Conservation (phyloP, 1,284 basidiomycete genomes). For the Volvariella volvacea region DNA sequence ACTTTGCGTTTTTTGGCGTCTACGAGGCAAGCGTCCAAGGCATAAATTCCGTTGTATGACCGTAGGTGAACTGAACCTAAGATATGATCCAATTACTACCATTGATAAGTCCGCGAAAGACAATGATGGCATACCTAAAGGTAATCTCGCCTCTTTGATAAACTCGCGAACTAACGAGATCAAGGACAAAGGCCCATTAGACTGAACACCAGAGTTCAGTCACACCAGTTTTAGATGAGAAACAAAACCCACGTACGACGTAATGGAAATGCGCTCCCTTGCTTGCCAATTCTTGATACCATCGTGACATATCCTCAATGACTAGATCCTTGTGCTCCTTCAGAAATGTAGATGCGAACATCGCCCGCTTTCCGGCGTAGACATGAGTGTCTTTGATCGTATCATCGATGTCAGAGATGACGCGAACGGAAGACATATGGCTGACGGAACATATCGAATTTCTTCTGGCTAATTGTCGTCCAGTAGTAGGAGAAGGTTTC, state of each 20-base stretch:
- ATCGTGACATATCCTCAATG: constrained; percentile 82
- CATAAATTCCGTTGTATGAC: constrained; percentile 79
- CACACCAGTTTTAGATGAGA: constrained; percentile 11
- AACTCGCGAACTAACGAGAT: constrained; percentile 77
- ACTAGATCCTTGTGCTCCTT: constrained; percentile 70
- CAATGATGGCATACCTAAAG: constrained; percentile 40
- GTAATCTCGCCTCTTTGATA: constrained; percentile 61
- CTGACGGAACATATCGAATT: too few species aligned
- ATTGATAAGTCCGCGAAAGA: neutral
- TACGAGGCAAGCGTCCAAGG: constrained; percentile 69
- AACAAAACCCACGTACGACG: constrained; percentile 50
- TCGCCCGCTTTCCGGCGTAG: constrained; percentile 63
- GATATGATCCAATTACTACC: constrained; percentile 9
- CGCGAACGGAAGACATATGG: constrained; percentile 57
- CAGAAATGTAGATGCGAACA: constrained; percentile 77
- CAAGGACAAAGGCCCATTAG: constrained; percentile 87
- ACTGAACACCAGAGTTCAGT: constrained; percentile 42
- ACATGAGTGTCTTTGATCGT: constrained; percentile 82
- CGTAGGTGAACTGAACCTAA: constrained; percentile 64
- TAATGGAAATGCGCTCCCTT: constrained; percentile 78
- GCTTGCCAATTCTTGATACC: constrained; percentile 68
- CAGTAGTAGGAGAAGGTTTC: too few species aligned
- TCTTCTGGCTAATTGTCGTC: too few species aligned
- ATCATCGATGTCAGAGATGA: constrained; percentile 94
- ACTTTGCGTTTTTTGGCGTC: constrained; percentile 75